A percentile compares a stretch with the other conserved stretches of the same genome.
Evolutionary conservation across 345 rosid species (phyloP).

Genomic region (Eucalyptus cladocalyx): DNA sequence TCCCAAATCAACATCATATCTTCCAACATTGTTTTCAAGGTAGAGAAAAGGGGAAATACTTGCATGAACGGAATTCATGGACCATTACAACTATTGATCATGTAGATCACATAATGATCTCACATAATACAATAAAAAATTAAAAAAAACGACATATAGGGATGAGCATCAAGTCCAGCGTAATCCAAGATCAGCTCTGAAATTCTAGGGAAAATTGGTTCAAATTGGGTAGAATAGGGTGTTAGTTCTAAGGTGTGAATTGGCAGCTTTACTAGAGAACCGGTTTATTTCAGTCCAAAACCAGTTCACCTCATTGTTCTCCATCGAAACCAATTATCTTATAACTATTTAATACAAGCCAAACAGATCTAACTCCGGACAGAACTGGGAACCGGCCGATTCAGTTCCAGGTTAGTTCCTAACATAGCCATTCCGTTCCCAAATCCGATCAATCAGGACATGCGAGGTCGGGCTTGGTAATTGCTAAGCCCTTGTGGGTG

Average conservation of each 20-base stretch:
- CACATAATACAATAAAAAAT: not conserved
- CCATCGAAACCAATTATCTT: not conserved
- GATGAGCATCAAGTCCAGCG: not conserved
- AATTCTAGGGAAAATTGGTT: not conserved
- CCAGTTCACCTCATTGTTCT: not conserved
- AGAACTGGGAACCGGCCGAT: not conserved
- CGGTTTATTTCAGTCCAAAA: accelerated
- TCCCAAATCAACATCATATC: too few species aligned
- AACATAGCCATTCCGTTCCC: not conserved
- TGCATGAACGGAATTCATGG: not conserved
- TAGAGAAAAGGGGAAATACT: not conserved
- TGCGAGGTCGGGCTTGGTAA: not conserved
- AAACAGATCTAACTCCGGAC: not conserved
- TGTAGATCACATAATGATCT: not conserved
- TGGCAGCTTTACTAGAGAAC: not conserved
- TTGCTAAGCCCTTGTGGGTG: constrained; percentile 17
- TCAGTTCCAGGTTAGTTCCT: not conserved
- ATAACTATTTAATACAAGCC: not conserved
- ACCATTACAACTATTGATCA: not conserved
- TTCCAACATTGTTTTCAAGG: not conserved
- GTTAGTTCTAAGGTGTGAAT: not conserved
- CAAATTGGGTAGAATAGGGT: not conserved
- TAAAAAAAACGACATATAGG: not conserved
- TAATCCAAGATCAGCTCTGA: not conserved
- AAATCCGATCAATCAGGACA: not conserved